These are phyloP conservation scores for Sporodiniella umbellata DNA, from an alignment of 371 early-diverging fungal species.

Conservation along the genomic window DNA sequence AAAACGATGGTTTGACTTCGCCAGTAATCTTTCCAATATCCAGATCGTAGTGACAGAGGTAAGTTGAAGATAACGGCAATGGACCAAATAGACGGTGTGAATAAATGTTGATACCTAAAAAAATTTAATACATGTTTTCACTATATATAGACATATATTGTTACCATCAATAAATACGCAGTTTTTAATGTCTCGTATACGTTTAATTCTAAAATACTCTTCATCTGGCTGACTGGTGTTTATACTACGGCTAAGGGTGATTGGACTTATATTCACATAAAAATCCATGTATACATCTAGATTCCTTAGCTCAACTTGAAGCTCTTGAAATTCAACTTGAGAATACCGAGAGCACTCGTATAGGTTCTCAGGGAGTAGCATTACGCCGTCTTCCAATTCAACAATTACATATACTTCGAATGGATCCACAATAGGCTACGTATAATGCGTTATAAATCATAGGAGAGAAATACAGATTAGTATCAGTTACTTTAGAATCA, in stretches of 20 bases:
- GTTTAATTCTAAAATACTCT: conserved; percentile 31
- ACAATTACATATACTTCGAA: conserved; percentile 65
- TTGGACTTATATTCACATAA: conserved; percentile 61
- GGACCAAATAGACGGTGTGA: conserved; percentile 79
- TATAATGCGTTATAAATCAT: not conserved
- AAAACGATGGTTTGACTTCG: conserved; percentile 63
- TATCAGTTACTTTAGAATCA: conserved; percentile 51
- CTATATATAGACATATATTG: not conserved
- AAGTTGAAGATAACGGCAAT: conserved; percentile 64
- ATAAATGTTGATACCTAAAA: conserved; percentile 53
- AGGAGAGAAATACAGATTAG: not conserved
- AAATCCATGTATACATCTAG: conserved; percentile 68
- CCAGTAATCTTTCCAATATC: conserved; percentile 70
- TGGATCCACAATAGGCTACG: conserved; percentile 53
- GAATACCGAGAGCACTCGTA: conserved; percentile 63
- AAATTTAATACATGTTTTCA: not conserved
- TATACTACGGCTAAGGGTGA: conserved; percentile 58
- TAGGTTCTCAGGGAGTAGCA: conserved; percentile 73
- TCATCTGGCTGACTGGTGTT: conserved; percentile 25
- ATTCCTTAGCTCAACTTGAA: conserved; percentile 68
- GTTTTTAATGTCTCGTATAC: conserved; percentile 41
- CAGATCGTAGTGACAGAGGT: conserved; percentile 74
- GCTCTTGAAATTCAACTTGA: conserved; percentile 58
- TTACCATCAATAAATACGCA: conserved; percentile 63
- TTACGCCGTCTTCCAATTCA: conserved; percentile 52